phyloP scores from a whole-genome alignment of 2,329 filamentous ascomycete genomes.

The Alternaria gansuensis region DNA sequence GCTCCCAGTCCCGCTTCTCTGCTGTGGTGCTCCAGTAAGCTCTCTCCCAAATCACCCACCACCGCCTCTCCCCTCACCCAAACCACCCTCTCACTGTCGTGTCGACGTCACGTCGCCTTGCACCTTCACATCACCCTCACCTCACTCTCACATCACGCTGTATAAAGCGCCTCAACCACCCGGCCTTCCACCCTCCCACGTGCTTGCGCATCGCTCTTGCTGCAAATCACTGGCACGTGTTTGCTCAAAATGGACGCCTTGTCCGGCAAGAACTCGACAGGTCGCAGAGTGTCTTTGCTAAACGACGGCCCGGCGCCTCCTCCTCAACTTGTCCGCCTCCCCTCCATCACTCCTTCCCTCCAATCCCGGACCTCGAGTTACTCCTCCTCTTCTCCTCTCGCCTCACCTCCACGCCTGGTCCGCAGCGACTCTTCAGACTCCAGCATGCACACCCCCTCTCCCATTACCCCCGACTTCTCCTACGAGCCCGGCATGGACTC shows the following conservation, averaged over 20 bases:
- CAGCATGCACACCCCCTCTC: slow-evolving; percentile 56
- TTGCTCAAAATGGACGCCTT: slow-evolving; percentile 56
- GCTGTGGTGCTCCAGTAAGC: slow-evolving; percentile 25
- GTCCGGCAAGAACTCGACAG: slow-evolving; percentile 59
- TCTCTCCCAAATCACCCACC: slow-evolving; percentile 14
- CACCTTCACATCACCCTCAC: neutral
- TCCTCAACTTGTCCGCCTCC: slow-evolving; percentile 44
- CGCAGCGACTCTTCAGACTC: slow-evolving; percentile 60
- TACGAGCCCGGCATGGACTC: slow-evolving; percentile 43
- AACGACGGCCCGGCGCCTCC: slow-evolving; percentile 56
- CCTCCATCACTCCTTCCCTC: slow-evolving; percentile 49
- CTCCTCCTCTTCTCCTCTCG: slow-evolving; percentile 57
- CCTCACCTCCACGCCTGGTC: slow-evolving; percentile 57
- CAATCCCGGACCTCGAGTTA: slow-evolving; percentile 56
- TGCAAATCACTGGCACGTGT: slow-evolving; percentile 41
- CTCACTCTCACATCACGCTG: neutral
- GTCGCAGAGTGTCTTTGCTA: slow-evolving; percentile 61
- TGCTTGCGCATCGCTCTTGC: slow-evolving; percentile 24
- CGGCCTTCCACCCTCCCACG: slow-evolving; percentile 28
- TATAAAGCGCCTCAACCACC: slow-evolving; percentile 6
- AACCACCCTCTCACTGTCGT: neutral
- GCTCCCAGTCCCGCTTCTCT: slow-evolving; percentile 26
- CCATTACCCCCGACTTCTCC: slow-evolving; percentile 56
- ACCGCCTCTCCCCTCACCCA: slow-evolving; percentile 10
- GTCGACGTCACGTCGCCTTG: slow-evolving; percentile 9